A percentile compares a stretch with the other conserved stretches of the same genome.
Conservation (phyloP, 805 yeast species). For the Saccharomycopsis guyanensis region DNA sequence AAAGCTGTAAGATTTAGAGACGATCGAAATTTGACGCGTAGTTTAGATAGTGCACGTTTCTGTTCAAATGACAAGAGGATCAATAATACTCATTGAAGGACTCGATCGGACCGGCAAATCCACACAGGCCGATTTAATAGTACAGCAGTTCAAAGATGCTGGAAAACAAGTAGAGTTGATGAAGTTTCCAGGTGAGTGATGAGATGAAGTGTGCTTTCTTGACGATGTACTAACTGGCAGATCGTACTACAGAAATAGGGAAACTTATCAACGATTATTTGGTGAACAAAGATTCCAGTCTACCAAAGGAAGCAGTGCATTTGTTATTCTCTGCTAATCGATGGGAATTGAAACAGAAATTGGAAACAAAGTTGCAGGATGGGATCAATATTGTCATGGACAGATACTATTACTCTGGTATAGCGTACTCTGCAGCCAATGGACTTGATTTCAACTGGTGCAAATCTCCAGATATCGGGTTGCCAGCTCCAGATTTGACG, state of each 20-base stretch:
- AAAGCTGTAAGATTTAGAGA: no score
- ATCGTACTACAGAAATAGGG: conserved; percentile 79
- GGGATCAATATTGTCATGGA: conserved; percentile 70
- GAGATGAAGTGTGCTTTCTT: not conserved
- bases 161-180: conserved; percentile 39
- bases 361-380: conserved; percentile 35
- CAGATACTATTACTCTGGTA: conserved; percentile 86
- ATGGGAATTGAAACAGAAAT: conserved; percentile 67
- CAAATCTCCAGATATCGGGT: conserved; percentile 67
- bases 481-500: conserved; percentile 81
- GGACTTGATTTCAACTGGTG: conserved; percentile 74
- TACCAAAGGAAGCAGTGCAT: conserved; percentile 79
- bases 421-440: conserved; percentile 88
- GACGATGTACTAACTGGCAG: conserved; percentile 26
- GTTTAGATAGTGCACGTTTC: no score
- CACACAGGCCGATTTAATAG: conserved; percentile 55
- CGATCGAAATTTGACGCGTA: no score
- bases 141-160: conserved; percentile 25
- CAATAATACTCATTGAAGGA: conserved; percentile 80
- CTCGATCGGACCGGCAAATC: conserved; percentile 93
- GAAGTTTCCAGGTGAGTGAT: conserved; percentile 58
- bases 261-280: conserved; percentile 67
- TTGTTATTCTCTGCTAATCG: conserved; percentile 86
- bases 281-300: conserved; percentile 36
- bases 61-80: conserved; percentile 53